These are phyloP conservation scores for Dipteronia sinensis DNA, from an alignment of 345 rosid genomes.

Conservation along the genomic window DNA sequence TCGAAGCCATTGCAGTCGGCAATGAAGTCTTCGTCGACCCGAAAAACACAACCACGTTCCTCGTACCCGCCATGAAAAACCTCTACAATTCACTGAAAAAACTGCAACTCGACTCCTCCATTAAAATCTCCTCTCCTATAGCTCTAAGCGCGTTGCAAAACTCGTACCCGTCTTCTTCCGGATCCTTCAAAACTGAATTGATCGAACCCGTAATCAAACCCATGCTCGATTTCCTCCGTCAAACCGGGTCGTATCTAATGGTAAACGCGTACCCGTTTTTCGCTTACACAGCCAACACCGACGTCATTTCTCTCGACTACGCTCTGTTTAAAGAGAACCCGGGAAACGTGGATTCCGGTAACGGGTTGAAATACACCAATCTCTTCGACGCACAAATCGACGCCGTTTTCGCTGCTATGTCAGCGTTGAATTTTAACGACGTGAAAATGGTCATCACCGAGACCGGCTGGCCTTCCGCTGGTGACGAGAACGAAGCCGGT, in stretches of 20 bases:
- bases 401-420: slow-evolving; percentile 87
- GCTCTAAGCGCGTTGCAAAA: slow-evolving; percentile 62
- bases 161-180: slow-evolving; percentile 85
- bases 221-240: slow-evolving; percentile 63
- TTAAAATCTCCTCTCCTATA: slow-evolving; percentile 75
- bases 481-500: slow-evolving; percentile 76
- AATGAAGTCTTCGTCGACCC: slow-evolving; percentile 91
- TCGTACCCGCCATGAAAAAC: slow-evolving; percentile 87
- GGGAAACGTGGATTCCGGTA: slow-evolving; percentile 78
- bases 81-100: slow-evolving; percentile 63
- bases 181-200: slow-evolving; percentile 66
- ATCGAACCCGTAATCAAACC: slow-evolving; percentile 76
- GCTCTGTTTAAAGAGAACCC: slow-evolving; percentile 65
- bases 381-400: slow-evolving; percentile 89
- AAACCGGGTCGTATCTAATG: slow-evolving; percentile 73
- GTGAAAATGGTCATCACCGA: slow-evolving; percentile 70
- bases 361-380: slow-evolving; percentile 65
- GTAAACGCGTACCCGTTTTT: slow-evolving; percentile 87
- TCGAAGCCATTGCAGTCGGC: slow-evolving; percentile 86
- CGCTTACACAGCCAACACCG: slow-evolving; percentile 68
- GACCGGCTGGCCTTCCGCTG: slow-evolving; percentile 98
- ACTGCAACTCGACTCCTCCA: slow-evolving; percentile 44
- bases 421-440: slow-evolving; percentile 63
- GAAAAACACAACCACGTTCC: slow-evolving; percentile 57
- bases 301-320: slow-evolving; percentile 68